These are phyloP conservation scores for Crotalaria pallida DNA, from an alignment of 306 rosid species.

Conservation along the genomic window DNA sequence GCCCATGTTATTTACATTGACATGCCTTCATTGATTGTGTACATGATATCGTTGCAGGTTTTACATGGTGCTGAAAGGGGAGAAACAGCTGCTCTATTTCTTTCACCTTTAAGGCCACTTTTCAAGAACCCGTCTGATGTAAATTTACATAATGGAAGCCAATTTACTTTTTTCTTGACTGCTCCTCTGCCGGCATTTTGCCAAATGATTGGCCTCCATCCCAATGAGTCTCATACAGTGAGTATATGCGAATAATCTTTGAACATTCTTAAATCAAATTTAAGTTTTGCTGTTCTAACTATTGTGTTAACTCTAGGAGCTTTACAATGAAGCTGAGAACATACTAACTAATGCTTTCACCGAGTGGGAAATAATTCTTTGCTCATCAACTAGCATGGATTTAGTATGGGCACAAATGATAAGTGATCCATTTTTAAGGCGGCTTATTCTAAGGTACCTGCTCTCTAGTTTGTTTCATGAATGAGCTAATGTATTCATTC, in stretches of 20 bases:
- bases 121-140: constrained; percentile 58
- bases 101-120: constrained; percentile 75
- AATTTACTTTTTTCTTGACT: constrained; percentile 92
- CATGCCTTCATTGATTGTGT: constrained; percentile 15
- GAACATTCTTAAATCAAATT: background rate
- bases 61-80: constrained; percentile 92
- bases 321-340: constrained; percentile 69
- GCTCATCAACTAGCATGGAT: constrained; percentile 70
- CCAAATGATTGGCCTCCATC: constrained; percentile 67
- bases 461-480: constrained; percentile 11
- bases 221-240: constrained; percentile 50
- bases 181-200: constrained; percentile 88
- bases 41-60: constrained; percentile 46
- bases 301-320: constrained; percentile 46
- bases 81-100: constrained; percentile 78
- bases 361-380: constrained; percentile 86
- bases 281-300: constrained; percentile 24
- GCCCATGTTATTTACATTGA: constrained; percentile 6
- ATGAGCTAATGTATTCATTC: background rate
- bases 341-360: constrained; percentile 68
- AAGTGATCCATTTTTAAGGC: constrained; percentile 77
- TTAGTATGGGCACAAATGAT: constrained; percentile 94
- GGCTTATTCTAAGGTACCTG: constrained; percentile 77
- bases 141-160: constrained; percentile 67
- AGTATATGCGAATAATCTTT: constrained; percentile 26